Evolutionary conservation across 805 yeast genomes (phyloP).

Genomic region (Saturnispora dispora): DNA sequence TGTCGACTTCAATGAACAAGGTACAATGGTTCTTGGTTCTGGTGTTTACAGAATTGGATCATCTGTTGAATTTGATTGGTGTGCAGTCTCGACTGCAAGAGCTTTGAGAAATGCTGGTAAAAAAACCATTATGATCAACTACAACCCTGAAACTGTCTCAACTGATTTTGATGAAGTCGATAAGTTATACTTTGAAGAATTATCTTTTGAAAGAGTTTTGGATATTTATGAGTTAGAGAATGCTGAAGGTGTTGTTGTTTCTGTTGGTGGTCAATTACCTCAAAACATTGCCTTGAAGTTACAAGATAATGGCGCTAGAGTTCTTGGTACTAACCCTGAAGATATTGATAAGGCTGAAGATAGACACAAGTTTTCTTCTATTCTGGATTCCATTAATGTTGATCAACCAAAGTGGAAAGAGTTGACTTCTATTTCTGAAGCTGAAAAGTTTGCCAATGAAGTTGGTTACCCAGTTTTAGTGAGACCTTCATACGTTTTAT

Average conservation of each 20-base stretch:
- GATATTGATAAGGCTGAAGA: constrained; percentile 97
- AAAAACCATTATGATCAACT: constrained; percentile 94
- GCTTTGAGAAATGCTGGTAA: constrained; percentile 78
- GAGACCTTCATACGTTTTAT: constrained; percentile 93
- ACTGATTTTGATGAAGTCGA: constrained; percentile 98
- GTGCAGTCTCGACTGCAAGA: constrained; percentile 96
- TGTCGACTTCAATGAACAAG: constrained; percentile 80
- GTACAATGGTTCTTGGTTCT: constrained; percentile 92
- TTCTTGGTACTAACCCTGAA: constrained; percentile 88
- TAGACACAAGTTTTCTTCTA: constrained; percentile 94
- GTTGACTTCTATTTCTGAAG: constrained; percentile 76
- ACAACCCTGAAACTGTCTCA: constrained; percentile 98
- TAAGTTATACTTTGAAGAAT: constrained; percentile 91
- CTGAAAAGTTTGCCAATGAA: constrained; percentile 71
- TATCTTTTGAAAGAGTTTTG: constrained; percentile 91
- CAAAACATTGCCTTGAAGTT: constrained; percentile 89
- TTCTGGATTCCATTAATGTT: constrained; percentile 82
- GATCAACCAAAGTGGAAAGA: constrained; percentile 99
- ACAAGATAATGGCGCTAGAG: constrained; percentile 75
- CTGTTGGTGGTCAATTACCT: constrained; percentile 97
- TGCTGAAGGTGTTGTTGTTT: constrained; percentile 85
- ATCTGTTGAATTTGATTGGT: constrained; percentile 98
- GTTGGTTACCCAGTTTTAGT: constrained; percentile 95
- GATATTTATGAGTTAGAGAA: constrained; percentile 92
- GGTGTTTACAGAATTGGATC: constrained; percentile 99